phyloP scores from a whole-genome alignment of 257 asterid species.

The Mitragyna speciosa region DNA sequence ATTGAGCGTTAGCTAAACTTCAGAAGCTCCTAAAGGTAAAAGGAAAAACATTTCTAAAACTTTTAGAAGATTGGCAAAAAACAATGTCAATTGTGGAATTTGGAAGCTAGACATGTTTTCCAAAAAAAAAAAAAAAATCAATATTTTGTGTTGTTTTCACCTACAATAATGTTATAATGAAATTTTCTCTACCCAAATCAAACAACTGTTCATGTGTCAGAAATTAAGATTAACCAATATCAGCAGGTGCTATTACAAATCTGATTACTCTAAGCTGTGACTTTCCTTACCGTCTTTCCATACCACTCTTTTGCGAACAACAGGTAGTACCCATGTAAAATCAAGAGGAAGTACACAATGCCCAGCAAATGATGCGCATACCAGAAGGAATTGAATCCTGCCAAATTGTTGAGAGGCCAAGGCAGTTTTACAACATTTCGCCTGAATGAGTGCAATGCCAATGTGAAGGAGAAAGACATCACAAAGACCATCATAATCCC shows the following conservation, averaged over 20 bases:
- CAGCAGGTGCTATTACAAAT: not conserved
- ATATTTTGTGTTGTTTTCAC: not conserved
- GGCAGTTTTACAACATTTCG: slow-evolving; percentile 70
- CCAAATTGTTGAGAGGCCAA: slow-evolving; percentile 56
- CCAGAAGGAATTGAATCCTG: slow-evolving; percentile 93
- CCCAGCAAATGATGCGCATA: slow-evolving; percentile 83
- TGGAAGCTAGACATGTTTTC: not conserved
- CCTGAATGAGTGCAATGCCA: slow-evolving; percentile 73
- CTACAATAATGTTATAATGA: not conserved
- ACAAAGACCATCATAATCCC: slow-evolving; percentile 57
- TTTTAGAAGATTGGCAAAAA: not conserved
- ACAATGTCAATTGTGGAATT: not conserved
- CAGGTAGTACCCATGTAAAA: slow-evolving; percentile 73
- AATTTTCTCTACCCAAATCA: not conserved
- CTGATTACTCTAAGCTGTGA: not conserved
- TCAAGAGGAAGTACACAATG: slow-evolving; percentile 62
- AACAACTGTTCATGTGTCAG: not conserved
- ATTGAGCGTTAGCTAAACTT: not conserved
- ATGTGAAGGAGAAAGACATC: slow-evolving; percentile 62
- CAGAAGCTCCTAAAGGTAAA: not conserved
- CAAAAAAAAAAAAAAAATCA: not conserved
- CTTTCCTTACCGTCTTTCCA: slow-evolving; percentile 55
- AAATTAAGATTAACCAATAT: not conserved
- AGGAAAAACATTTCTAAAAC: no score
- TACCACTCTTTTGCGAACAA: slow-evolving; percentile 67